Evolutionary conservation across 306 rosid genomes (phyloP), one percentile per base, ranked within the genome.

Genomic region (Cucurbita ficifolia): DNA sequence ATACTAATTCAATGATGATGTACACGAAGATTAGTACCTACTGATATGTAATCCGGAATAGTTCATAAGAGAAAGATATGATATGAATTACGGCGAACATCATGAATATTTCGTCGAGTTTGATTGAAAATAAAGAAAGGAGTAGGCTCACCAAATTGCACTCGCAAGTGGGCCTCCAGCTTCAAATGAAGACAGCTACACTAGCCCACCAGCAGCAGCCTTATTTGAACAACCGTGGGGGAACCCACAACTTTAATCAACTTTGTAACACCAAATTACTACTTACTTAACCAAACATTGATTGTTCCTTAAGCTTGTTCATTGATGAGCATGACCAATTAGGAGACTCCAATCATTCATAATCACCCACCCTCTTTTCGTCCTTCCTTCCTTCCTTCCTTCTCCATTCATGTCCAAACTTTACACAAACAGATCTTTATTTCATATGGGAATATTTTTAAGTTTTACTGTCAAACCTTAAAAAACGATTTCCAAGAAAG

Each of bases 121-220:
- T 38, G 33, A 29, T 29, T 29, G 33, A 29, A 29, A 29, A 29
- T 29, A 29, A 29, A 29, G 33, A 3, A 2, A 29, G 0, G 8
- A 4, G 2, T 2, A 10, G 0, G 19, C 13, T 38, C 11, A 36
- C 70, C 50, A 35, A 63, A 63, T 40, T 63, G 51, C 17, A 63
- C 5, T 63, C n/a, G 70, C 50, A 40, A n/a, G 71, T 64, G 71
- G 71, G 71, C 52, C 71, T 64, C 17, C 71, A 64, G 51, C 71
- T 40, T 64, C 51, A 39, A 19, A 64, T 42, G 71, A 18, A 42
- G 52, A 64, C 71, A 64, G 29, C 50, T 40, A 46, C 33, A 29
- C 33, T 29, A 61, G 33, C 70, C 70, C 50, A 38, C 51, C 16
- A 39, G 49, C 16, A 39, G 70, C 70, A 62, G 33, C 70, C 70